Conservation (phyloP, 768 basidiomycete genomes). For the Omphalotus guepiniiformis region DNA sequence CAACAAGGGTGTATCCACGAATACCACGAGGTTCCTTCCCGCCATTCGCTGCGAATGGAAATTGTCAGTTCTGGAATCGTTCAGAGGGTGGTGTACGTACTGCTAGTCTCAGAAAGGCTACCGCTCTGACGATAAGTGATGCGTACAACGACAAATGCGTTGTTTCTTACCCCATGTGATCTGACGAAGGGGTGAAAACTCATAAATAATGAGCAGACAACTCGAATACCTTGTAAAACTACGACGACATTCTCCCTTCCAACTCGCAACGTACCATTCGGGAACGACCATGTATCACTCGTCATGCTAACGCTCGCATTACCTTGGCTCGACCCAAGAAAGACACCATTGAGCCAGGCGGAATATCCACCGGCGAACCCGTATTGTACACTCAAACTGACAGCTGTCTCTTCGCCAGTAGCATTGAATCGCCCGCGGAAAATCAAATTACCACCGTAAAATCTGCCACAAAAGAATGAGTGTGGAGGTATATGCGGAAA, state of each 20-base stretch:
- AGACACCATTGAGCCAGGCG: conserved; percentile 44
- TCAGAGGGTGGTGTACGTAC: conserved; percentile 20
- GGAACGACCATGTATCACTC: conserved; percentile 38
- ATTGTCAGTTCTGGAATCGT: neutral
- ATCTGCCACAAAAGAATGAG: conserved; percentile 23
- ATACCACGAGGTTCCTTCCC: conserved; percentile 49
- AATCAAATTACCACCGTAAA: conserved; percentile 48
- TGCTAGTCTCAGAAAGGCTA: conserved; percentile 45
- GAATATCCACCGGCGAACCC: conserved; percentile 51
- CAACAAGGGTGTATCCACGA: conserved; percentile 39
- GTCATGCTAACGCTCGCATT: conserved; percentile 37
- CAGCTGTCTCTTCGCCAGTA: conserved; percentile 41
- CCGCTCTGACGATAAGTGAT: neutral
- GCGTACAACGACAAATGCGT: no score
- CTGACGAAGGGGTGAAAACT: conserved; percentile 18
- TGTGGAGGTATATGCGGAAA: neutral
- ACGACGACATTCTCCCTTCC: conserved; percentile 41
- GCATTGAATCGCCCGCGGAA: conserved; percentile 52
- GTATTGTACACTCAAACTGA: conserved; percentile 43
- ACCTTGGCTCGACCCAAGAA: conserved; percentile 46
- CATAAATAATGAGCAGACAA: conserved; percentile 1
- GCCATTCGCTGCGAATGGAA: conserved; percentile 31
- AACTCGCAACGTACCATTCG: conserved; percentile 27
- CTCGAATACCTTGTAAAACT: conserved; percentile 30
- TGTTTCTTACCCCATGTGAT: conserved; percentile 46